Conservation (phyloP, 1,284 basidiomycete genomes). For the Omphalotus olearius region DNA sequence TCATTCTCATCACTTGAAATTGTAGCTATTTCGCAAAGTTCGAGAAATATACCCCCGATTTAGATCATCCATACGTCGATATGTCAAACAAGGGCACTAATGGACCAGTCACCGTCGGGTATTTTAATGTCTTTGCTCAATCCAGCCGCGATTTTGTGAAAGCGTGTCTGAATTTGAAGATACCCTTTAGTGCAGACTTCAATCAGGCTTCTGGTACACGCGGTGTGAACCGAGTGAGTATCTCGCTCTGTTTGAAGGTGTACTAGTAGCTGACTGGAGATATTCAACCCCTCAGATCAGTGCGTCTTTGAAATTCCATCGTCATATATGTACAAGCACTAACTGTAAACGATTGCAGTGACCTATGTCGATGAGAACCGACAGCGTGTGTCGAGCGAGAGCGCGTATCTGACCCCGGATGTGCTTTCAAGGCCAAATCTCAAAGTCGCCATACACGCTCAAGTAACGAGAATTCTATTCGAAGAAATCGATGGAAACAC, state of each 20-base stretch:
- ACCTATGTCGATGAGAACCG: constrained; percentile 52
- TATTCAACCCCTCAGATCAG: constrained; percentile 1
- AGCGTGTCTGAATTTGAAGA: constrained; percentile 41
- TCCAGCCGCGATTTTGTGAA: constrained; percentile 39
- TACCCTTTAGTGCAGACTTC: constrained; percentile 46
- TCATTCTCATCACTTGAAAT: background rate
- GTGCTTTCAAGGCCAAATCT: constrained; percentile 62
- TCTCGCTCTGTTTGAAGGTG: background rate
- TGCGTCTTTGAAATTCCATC: background rate
- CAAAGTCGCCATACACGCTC: constrained; percentile 49
- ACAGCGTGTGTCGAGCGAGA: constrained; percentile 55
- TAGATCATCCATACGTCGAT: constrained; percentile 44
- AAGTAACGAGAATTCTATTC: constrained; percentile 57
- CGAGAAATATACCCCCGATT: constrained; percentile 47
- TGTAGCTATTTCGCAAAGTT: constrained; percentile 59
- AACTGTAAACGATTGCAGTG: constrained; percentile 34
- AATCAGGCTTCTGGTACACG: constrained; percentile 45
- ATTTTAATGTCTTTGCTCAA: constrained; percentile 32
- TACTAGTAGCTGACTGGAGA: too few species aligned
- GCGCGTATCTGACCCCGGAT: constrained; percentile 58
- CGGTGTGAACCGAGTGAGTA: constrained; percentile 49
- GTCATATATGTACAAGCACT: background rate
- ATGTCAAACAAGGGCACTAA: constrained; percentile 36
- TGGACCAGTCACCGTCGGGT: constrained; percentile 49
- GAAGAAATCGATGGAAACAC: constrained; percentile 37